Evolutionary conservation across 2,329 filamentous ascomycete species (phyloP), one percentile per base, ranked within the genome.

Genomic region (Phaeosphaeriaceae sp.): DNA sequence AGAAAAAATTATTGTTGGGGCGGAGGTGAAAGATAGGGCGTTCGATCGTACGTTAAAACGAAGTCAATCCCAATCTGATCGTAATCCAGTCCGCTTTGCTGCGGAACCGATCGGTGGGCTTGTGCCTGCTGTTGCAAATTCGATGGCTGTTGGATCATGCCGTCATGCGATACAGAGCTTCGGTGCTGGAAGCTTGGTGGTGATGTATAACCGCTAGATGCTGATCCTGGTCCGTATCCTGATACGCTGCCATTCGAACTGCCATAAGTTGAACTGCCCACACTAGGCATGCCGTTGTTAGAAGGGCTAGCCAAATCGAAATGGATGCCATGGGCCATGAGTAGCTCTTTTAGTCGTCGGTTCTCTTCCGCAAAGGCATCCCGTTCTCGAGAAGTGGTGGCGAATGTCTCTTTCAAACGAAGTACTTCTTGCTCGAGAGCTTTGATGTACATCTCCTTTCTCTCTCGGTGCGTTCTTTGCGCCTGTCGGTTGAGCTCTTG

Each of bases 401-500:
- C 86, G 67, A 87, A 93, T n/a, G 88, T 82, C 70, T 97, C 92
- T 71, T 95, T 94, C 35, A 97, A 80, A 40, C 91, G 87, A 16
- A 95, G 81, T 4, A 97, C 89, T 75, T 97, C 92, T 67, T 93
- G 87, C 74, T 99, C 94, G 13, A 97, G 83, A 9, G 89, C 86
- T 73, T 95, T 95, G 78, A 97, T 95, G 73, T 97, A 97, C 64
- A 92, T 83, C 75, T 97, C 94, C 73, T 97, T 97, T 60, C 94
- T 86, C 76, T 97, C 94, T 47, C 94, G 91, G 74, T 99, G 94
- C 15, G 94, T 97, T 69, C 94, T 88, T 75, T 97, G 94, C 23
- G 94, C 94, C 77, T 97, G 93, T 56, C 94, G 85, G 71, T 97
- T 97, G 53, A 97, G 79, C 74, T 97, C 93, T 71, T 97, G 94